phyloP scores from a whole-genome alignment of 345 rosid species.

The Anastatica hierochuntica region DNA sequence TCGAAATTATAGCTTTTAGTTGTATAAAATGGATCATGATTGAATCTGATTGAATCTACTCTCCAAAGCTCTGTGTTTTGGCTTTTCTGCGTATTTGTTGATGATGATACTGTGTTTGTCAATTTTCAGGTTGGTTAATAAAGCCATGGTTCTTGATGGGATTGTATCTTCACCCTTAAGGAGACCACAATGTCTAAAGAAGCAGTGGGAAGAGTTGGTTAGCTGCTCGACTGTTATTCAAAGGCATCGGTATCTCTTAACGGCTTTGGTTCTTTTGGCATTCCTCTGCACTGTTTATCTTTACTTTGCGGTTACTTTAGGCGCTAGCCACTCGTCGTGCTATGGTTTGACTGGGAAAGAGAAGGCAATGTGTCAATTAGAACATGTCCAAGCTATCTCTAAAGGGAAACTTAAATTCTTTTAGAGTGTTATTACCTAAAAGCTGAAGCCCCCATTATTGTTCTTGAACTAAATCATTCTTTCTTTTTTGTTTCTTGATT shows the following conservation, averaged over 20 bases:
- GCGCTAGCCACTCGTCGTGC: conserved; percentile 48
- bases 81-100: background rate
- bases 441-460: conserved; percentile 11
- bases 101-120: background rate
- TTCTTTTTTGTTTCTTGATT: background rate
- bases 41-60: background rate
- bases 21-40: background rate
- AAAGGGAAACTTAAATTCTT: conserved; percentile 53
- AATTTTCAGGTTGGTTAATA: conserved; percentile 8
- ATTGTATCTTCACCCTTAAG: conserved; percentile 65
- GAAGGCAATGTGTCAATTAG: conserved; percentile 51
- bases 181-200: conserved; percentile 57
- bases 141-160: conserved; percentile 62
- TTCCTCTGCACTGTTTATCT: conserved; percentile 85
- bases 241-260: conserved; percentile 83
- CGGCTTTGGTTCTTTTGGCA: conserved; percentile 61
- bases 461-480: conserved; percentile 1
- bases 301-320: conserved; percentile 84
- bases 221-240: conserved; percentile 63
- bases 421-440: conserved; percentile 3
- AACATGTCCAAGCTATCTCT: conserved; percentile 37
- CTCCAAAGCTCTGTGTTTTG: background rate
- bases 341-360: conserved; percentile 52
- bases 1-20: too few species aligned
- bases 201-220: conserved; percentile 56